These are phyloP conservation scores for Saccharata proteae DNA, from an alignment of 2,329 filamentous ascomycete genomes.

Conservation along the genomic window DNA sequence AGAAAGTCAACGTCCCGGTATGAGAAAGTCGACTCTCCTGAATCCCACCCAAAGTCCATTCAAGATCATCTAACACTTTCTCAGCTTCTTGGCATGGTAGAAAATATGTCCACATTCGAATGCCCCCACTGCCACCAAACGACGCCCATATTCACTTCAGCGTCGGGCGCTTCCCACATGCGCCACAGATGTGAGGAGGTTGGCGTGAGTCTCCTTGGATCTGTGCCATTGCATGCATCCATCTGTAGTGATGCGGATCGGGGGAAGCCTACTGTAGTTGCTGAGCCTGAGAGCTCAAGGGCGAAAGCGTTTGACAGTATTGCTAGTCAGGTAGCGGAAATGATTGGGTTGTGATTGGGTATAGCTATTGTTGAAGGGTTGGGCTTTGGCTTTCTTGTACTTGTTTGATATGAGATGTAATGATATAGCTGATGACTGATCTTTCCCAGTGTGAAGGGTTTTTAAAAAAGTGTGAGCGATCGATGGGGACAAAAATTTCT, in stretches of 20 bases:
- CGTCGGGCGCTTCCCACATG: slow-evolving; percentile 40
- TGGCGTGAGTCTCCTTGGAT: slow-evolving; percentile 67
- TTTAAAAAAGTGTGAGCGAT: no score
- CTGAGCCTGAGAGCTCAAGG: slow-evolving; percentile 56
- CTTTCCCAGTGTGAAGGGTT: no score
- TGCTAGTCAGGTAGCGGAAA: slow-evolving; percentile 41
- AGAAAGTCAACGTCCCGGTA: slow-evolving; percentile 64
- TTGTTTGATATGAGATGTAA: no score
- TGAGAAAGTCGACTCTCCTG: slow-evolving; percentile 20
- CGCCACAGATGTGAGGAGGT: slow-evolving; percentile 66
- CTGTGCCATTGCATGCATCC: slow-evolving; percentile 74
- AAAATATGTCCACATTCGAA: slow-evolving; percentile 28
- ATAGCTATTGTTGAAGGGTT: no score
- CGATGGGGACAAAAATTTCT: no score
- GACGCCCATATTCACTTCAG: slow-evolving; percentile 20
- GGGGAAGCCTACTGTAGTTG: slow-evolving; percentile 81
- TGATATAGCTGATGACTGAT: no score
- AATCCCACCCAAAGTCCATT: not conserved
- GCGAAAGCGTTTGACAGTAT: slow-evolving; percentile 61
- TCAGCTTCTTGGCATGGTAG: slow-evolving; percentile 72
- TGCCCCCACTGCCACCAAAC: slow-evolving; percentile 37
- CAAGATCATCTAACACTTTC: no score
- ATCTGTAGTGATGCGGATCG: slow-evolving; percentile 81
- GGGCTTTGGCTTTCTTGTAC: no score
- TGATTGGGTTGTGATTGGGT: slow-evolving; percentile 32